phyloP scores from a whole-genome alignment of 176 grass and related monocot species.

The Phoenix roebelenii region DNA sequence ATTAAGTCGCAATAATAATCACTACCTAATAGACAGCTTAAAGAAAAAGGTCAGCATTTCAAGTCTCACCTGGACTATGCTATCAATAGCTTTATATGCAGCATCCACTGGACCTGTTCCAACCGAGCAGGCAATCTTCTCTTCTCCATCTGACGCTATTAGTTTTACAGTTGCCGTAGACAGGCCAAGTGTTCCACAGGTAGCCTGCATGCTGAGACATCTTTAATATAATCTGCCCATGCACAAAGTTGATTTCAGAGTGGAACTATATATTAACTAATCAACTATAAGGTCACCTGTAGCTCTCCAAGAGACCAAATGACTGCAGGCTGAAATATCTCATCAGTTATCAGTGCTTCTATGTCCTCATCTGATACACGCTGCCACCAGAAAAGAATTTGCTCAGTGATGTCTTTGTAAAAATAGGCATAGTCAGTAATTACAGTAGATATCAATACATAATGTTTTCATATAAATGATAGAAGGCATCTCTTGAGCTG shows the following conservation, averaged over 20 bases:
- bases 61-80: slow-evolving; percentile 66
- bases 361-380: slow-evolving; percentile 87
- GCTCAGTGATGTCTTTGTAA: too few relatives aligned
- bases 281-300: slow-evolving; percentile 42
- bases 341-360: slow-evolving; percentile 79
- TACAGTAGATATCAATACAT: too few relatives aligned
- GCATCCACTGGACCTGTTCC: slow-evolving; percentile 94
- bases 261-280: neutral
- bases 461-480: too few relatives aligned
- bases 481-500: too few relatives aligned
- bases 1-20: too few relatives aligned
- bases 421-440: too few relatives aligned
- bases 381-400: slow-evolving; percentile 30
- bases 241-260: too few relatives aligned
- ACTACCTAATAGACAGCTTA: too few relatives aligned
- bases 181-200: slow-evolving; percentile 86
- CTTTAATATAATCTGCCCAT: neutral
- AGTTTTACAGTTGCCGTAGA: slow-evolving; percentile 93
- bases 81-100: slow-evolving; percentile 90
- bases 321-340: slow-evolving; percentile 89
- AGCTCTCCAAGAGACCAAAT: slow-evolving; percentile 89
- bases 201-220: slow-evolving; percentile 33
- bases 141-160: slow-evolving; percentile 53
- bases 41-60: neutral
- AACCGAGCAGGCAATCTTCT: slow-evolving; percentile 66